Evolutionary conservation across 805 yeast genomes (phyloP).

Genomic region (Ascoidea asiatica): DNA sequence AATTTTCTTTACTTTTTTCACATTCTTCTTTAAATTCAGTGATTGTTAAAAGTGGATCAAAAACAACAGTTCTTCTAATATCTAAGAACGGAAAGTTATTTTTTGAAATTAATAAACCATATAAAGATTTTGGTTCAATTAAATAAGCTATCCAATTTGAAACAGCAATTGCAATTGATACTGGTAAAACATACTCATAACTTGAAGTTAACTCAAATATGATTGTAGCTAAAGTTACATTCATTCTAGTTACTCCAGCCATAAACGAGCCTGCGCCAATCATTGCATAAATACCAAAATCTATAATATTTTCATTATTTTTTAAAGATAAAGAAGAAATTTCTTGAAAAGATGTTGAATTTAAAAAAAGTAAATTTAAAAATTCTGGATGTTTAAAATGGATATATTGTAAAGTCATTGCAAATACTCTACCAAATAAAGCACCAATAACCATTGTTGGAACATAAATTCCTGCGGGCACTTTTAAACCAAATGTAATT

Average conservation of each 20-base stretch:
- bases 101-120: conserved; percentile 30
- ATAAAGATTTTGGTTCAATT: conserved; percentile 35
- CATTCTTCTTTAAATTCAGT: conserved; percentile 11
- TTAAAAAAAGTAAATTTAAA: conserved; percentile 1
- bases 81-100: conserved; percentile 44
- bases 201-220: conserved; percentile 43
- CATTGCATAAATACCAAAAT: conserved; percentile 38
- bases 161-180: conserved; percentile 40
- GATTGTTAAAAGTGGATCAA: conserved; percentile 19
- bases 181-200: conserved; percentile 42
- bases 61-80: conserved; percentile 22
- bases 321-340: too few species aligned
- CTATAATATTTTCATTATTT: conserved; percentile 21
- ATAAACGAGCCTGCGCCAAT: conserved; percentile 43
- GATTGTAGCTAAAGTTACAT: conserved; percentile 35
- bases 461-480: conserved; percentile 49
- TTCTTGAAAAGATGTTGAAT: conserved; percentile 1
- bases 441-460: conserved; percentile 57
- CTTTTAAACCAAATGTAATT: conserved; percentile 41
- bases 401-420: conserved; percentile 27
- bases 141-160: conserved; percentile 42
- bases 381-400: conserved; percentile 16
- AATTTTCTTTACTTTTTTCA: conserved; percentile 9
- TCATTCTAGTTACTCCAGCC: conserved; percentile 46
- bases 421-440: conserved; percentile 38